Base-by-base conservation (phyloP, 164 flowering plant genomes). In the Houttuynia cordata region DNA sequence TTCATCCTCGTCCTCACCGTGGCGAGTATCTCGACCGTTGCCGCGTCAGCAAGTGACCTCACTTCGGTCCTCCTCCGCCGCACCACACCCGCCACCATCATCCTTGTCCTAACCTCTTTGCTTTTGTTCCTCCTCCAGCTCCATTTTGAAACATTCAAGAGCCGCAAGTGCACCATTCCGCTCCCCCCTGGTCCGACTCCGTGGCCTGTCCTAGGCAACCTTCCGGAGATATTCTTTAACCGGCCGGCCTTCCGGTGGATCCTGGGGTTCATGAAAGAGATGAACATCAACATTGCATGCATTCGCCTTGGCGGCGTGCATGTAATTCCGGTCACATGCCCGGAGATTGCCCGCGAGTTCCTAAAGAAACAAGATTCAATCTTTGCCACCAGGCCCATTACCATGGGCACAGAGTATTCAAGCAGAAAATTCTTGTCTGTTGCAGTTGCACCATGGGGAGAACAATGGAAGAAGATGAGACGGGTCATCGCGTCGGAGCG, bases 391-490 rank as follows among this genome's bases (percentile, higher is more conserved):
- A 62, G 80, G 19, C 76, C 79, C 8, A 24, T 57, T 18, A 59
- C 74, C 15, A 68, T 74, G 76, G 64, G 62, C 1, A 68, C 71
- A 0, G 62, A 68, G 4, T 65, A 63, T 40, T 47, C 67, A 0
- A 77, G 78, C 51, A 62, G 67, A 9, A 76, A 72, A 9, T 77
- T 65, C 61, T 42, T 67, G 21, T 62, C 72, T 0, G 50, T 70
- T 4, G 80, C 61, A 1, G 58, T 70, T 3, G 59, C 69, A 2
- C 78, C 78, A 0, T 34, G 30, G 53, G 81, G 76, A 0, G 74
- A 72, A 3, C 80, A 77, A 13, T 74, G 76, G 78, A 69, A 74
- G 74, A 74, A 69, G 58, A 74, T 74, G 73, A 62, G 68, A 42
- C 65, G 65, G 34, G 62, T 74, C 12, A 51, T 74, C 10, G 66